A percentile compares a stretch with the other conserved stretches of the same genome.
phyloP scores from a whole-genome alignment of 768 basidiomycete genomes.

The Daedalea quercina region DNA sequence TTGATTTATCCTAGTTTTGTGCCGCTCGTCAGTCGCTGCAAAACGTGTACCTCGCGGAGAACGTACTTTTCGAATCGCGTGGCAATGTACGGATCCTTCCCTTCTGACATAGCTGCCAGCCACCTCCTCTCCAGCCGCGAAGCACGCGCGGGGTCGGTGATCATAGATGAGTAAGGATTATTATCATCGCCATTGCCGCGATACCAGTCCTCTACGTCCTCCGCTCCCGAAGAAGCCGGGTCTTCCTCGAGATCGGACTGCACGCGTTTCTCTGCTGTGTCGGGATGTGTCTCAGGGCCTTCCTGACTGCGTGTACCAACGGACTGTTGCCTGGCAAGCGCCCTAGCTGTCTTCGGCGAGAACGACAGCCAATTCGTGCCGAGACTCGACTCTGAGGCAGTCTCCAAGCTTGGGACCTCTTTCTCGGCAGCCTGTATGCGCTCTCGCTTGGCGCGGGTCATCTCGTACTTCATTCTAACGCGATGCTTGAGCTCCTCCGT shows the following conservation, averaged over 20 bases:
- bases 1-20: constrained; percentile 64
- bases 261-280: constrained; percentile 16
- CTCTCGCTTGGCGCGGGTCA: constrained; percentile 26
- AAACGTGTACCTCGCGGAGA: not conserved
- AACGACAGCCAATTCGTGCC: constrained; percentile 42
- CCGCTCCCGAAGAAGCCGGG: constrained; percentile 21
- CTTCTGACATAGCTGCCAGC: constrained; percentile 87
- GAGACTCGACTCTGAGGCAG: constrained; percentile 15
- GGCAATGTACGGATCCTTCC: constrained; percentile 62
- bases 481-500: constrained; percentile 66
- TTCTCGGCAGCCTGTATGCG: constrained; percentile 17
- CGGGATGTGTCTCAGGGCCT: constrained; percentile 15
- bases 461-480: constrained; percentile 38
- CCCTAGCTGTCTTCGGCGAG: constrained; percentile 47
- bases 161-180: constrained; percentile 52
- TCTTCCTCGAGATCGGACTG: constrained; percentile 25
- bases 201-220: constrained; percentile 31
- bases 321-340: constrained; percentile 36
- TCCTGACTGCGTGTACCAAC: constrained; percentile 24
- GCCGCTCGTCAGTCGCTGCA: not conserved
- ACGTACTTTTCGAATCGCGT: constrained; percentile 71
- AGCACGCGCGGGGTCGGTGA: constrained; percentile 77
- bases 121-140: constrained; percentile 74
- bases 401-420: constrained; percentile 10
- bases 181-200: constrained; percentile 36